Evolutionary conservation across 129 eudicot species (phyloP).

Genomic region (Saposhnikovia divaricata): DNA sequence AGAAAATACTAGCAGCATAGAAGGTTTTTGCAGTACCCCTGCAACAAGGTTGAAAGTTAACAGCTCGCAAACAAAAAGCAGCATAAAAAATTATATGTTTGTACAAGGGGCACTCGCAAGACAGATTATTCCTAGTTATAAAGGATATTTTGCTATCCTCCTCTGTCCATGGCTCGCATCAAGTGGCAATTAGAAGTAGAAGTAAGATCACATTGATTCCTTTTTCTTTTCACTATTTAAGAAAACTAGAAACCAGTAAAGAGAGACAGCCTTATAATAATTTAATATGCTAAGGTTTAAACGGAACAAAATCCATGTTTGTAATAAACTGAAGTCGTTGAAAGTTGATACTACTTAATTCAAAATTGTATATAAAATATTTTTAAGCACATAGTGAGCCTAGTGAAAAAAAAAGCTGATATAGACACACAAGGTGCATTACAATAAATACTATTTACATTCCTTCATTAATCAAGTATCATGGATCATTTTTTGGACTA

Average conservation of each 20-base stretch:
- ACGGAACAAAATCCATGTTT: not conserved
- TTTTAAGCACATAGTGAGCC: not conserved
- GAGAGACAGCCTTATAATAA: not conserved
- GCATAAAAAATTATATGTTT: not conserved
- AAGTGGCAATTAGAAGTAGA: not conserved
- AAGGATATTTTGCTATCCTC: not conserved
- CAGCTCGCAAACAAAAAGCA: not conserved
- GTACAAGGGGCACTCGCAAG: too few species aligned
- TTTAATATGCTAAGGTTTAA: not conserved
- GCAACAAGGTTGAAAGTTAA: constrained; percentile 18
- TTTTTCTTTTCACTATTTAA: not conserved
- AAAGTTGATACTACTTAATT: not conserved
- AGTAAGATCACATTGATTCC: not conserved
- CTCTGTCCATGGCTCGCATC: not conserved
- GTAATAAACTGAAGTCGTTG: not conserved
- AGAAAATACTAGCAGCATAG: constrained; percentile 96
- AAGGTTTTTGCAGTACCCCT: constrained; percentile 95
- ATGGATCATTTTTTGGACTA: too few species aligned
- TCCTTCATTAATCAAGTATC: too few species aligned
- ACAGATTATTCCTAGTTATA: not conserved
- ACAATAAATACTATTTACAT: too few species aligned
- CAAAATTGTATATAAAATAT: not conserved
- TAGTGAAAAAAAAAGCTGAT: too few species aligned
- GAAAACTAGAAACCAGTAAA: not conserved
- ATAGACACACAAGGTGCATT: not conserved